Conservation (phyloP, 2,329 filamentous ascomycete genomes). For the Colletotrichum navitas region DNA sequence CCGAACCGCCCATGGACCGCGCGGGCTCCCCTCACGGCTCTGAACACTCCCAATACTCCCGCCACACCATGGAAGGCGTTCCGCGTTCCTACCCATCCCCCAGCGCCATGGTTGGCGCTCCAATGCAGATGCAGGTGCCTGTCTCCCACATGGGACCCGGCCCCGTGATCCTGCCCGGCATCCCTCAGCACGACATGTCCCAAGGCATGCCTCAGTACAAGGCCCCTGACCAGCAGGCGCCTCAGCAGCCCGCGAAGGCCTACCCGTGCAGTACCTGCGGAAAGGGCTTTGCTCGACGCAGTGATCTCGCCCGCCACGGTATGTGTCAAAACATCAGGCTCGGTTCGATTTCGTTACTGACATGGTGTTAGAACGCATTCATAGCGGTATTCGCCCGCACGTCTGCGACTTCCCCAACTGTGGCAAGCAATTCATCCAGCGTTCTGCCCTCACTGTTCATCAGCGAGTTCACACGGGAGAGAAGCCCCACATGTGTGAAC, state of each 20-base stretch:
- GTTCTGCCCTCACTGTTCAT: conserved; percentile 95
- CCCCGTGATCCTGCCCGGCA: conserved; percentile 59
- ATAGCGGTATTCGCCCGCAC: conserved; percentile 90
- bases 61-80: conserved; percentile 58
- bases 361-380: conserved; percentile 82
- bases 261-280: conserved; percentile 88
- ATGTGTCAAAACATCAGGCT: conserved; percentile 53
- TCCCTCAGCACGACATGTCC: conserved; percentile 51
- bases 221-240: conserved; percentile 41
- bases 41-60: conserved; percentile 69
- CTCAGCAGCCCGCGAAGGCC: conserved; percentile 42
- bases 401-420: conserved; percentile 91
- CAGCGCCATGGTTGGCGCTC: conserved; percentile 59
- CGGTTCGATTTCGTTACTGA: conserved; percentile 43
- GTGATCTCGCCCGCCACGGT: conserved; percentile 96
- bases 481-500: conserved; percentile 98
- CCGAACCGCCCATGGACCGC: conserved; percentile 60
- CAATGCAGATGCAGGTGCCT: conserved; percentile 59
- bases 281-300: conserved; percentile 93
- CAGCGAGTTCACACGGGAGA: conserved; percentile 96
- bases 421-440: conserved; percentile 96
- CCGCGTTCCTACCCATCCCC: conserved; percentile 67
- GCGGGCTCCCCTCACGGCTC: conserved; percentile 71
- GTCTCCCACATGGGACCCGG: conserved; percentile 48
- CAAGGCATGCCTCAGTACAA: conserved; percentile 45